Evolutionary conservation across 495 filamentous ascomycete species (phyloP), one percentile per base, ranked within the genome.

Genomic region (Neurospora intermedia): DNA sequence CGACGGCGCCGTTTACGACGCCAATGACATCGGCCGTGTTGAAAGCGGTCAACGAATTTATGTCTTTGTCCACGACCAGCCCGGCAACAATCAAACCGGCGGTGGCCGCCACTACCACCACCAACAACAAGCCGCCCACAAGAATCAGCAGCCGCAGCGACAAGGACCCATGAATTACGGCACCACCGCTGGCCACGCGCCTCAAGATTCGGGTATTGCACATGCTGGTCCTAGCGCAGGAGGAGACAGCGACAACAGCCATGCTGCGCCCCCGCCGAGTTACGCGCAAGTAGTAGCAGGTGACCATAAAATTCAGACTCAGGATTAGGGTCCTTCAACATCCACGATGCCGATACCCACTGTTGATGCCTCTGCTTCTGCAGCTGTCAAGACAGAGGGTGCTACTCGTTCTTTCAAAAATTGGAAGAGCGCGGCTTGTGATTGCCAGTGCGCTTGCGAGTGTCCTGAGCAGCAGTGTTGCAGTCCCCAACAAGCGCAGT

Each of bases 261-360:
- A 77, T 38, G 43, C 72, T 1, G 73, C 74, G n/a, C 74, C 86
- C 27, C 93, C 93, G 69, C 93, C 93, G 42, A 93, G 91, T 31
- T 96, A 96, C 83, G 90, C 91, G 59, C 92, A 96, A 83, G 93
- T 93, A 43, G 91, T 96, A 43, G 90, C 88, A 80, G 94, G 93
- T 15, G 94, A 97, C 79, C 79, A 97, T 79, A 98, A 98, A 86
- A 84, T 97, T 46, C 94, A 97, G 87, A 87, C 83, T 4, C 84
- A 86, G 43, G 89, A 93, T 72, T 93, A 88, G 79, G 72, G 40
- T 35, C 54, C 54, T 66, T 35, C 54, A 3, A 31, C 54, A 16
- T 66, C 54, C 35, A 3, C 1, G 13, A 38, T 3, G 15, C 9
- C 3, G 27, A 35, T 15, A 0, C 3, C 54, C 31, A 66, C 27